phyloP scores from a whole-genome alignment of 2,329 filamentous ascomycete species.

The Colletotrichum camelliae region DNA sequence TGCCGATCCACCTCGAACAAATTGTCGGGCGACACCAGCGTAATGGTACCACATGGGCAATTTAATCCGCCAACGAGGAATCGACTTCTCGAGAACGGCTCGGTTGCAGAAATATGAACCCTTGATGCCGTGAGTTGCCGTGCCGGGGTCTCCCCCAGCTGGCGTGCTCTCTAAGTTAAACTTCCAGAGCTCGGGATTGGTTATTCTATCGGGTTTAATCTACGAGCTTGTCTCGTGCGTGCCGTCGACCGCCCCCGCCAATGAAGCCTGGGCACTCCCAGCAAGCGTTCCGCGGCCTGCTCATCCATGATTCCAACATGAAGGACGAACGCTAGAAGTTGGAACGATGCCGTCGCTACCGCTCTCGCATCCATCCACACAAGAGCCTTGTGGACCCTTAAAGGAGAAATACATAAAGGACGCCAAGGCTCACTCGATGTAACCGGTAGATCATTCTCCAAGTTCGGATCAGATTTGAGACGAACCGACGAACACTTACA shows the following conservation, averaged over 20 bases:
- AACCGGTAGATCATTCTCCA: background rate
- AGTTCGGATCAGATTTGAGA: background rate
- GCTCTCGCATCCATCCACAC: background rate
- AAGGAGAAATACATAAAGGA: background rate
- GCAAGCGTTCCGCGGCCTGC: background rate
- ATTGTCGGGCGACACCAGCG: background rate
- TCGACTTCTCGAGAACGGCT: background rate
- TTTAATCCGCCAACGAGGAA: conserved; percentile 15
- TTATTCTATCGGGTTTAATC: background rate
- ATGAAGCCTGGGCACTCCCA: background rate
- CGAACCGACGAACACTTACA: background rate
- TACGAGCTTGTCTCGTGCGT: background rate
- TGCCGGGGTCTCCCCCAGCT: background rate
- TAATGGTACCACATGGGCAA: background rate
- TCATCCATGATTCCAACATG: background rate
- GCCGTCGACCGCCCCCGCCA: background rate
- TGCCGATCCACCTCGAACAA: background rate
- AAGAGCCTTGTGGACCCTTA: background rate
- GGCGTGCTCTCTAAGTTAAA: background rate
- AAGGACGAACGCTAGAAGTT: background rate
- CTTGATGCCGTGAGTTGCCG: background rate
- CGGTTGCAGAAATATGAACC: background rate
- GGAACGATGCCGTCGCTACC: background rate
- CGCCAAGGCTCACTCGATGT: background rate
- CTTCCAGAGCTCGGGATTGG: background rate